Evolutionary conservation across 1,284 basidiomycete species (phyloP), one percentile per base, ranked within the genome.

Genomic region (Rhodofomes roseus): DNA sequence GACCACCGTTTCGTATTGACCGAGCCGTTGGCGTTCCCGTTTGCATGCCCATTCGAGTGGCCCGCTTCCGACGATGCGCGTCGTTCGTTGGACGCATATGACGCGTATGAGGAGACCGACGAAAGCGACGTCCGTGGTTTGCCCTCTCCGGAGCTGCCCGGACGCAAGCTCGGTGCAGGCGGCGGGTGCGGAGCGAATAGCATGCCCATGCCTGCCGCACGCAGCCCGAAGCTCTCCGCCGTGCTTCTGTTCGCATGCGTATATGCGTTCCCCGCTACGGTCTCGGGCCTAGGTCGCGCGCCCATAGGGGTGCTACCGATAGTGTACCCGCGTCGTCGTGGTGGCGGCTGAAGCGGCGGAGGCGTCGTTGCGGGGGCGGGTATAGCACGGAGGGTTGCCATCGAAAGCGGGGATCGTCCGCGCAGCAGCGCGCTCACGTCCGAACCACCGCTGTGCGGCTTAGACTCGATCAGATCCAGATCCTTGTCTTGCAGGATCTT

Each of bases 261-360:
- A 58, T 74, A 75, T 18, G 66, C 56, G 54, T 70, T 52, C 3
- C n/a, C 63, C 34, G 57, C 57, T 18, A 62, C 65, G 2, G 61
- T 52, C 48, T 66, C 66, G 11, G 63, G 59, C 22, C 60, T 60
- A 27, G 55, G 52, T 8, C 44, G 27, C 1, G 11, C 56, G 36
- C 46, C 62, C 39, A 62, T 59, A 1, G 68, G 63, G 2, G 63
- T 20, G 11, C 50, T 52, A 14, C 69, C 72, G 44, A 67, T 68
- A 46, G 73, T 77, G 77, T 82, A 83, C 16, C 81, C 72, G 25
- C 74, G 78, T 64, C 82, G 76, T 48, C 75, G 85, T 53, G 83
- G 80, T 0, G 87, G 86, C 2, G 87, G 88, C 52, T 87, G 85
- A 54, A 89, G 75, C 18, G 85, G 82, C 0, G 81, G 73, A 70